A percentile compares a stretch with the other conserved stretches of the same genome.
These are phyloP conservation scores for Lichina pygmaea DNA, from an alignment of 495 filamentous ascomycete species.

Conservation along the genomic window DNA sequence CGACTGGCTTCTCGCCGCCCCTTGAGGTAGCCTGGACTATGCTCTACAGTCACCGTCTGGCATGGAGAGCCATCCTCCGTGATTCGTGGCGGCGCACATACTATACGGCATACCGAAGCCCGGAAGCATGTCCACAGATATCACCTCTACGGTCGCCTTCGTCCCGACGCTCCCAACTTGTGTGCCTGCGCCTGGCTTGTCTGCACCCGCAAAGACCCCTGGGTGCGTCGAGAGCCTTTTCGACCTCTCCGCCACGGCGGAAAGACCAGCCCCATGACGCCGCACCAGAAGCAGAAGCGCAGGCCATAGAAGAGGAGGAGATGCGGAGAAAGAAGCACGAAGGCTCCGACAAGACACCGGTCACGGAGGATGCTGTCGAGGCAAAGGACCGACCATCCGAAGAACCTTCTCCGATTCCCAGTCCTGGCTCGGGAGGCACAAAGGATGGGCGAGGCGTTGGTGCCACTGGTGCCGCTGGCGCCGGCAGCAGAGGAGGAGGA, in stretches of 20 bases:
- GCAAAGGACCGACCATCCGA: constrained; percentile 14
- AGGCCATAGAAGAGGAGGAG: constrained; percentile 18
- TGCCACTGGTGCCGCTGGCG: constrained; percentile 5
- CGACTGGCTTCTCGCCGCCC: too few species aligned
- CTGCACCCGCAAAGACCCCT: too few species aligned
- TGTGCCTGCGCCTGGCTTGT: too few species aligned
- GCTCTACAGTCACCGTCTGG: constrained; percentile 22
- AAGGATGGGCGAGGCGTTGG: constrained; percentile 4
- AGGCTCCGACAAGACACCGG: constrained; percentile 9
- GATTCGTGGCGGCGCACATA: constrained; percentile 4
- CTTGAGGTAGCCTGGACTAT: constrained; percentile 9
- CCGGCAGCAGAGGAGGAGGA: constrained; percentile 1
- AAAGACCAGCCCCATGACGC: constrained; percentile 18
- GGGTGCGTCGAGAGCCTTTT: constrained; percentile 9
- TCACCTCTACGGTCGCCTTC: too few species aligned
- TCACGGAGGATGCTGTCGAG: constrained; percentile 10
- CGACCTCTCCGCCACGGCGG: constrained; percentile 9
- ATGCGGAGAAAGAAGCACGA: constrained; percentile 10
- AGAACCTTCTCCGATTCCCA: constrained; percentile 21
- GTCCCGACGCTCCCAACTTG: too few species aligned
- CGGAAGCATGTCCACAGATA: too few species aligned
- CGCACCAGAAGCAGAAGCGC: constrained; percentile 16
- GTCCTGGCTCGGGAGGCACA: constrained; percentile 11
- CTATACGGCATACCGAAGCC: too few species aligned
- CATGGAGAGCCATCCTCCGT: constrained; percentile 20